phyloP scores from a whole-genome alignment of 331 rosid species.

The Pyracantha coccinea region DNA sequence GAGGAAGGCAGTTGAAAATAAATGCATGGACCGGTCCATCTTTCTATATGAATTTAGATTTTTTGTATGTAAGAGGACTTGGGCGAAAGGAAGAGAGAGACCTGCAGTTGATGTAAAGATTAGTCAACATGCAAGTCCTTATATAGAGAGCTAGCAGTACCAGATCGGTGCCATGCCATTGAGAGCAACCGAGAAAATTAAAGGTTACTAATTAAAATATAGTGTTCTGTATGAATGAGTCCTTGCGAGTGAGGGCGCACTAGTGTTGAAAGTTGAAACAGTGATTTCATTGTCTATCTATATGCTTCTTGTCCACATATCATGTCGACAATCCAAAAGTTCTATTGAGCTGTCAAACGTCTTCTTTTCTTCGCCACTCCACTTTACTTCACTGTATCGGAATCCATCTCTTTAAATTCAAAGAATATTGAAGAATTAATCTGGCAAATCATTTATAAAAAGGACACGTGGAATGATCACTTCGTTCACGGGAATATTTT shows the following conservation, averaged over 20 bases:
- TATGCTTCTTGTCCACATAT: too few species aligned
- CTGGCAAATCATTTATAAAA: too few species aligned
- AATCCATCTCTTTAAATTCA: too few species aligned
- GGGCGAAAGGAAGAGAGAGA: background rate
- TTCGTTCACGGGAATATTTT: too few species aligned
- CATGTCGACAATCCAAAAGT: background rate
- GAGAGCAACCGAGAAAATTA: background rate
- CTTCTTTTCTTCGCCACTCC: background rate
- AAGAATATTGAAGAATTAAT: too few species aligned
- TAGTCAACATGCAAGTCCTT: background rate
- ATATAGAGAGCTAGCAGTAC: background rate
- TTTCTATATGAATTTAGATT: background rate
- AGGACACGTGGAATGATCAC: too few species aligned
- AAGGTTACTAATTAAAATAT: background rate
- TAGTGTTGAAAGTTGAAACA: background rate
- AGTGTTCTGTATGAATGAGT: background rate
- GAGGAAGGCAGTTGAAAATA: slow-evolving; percentile 33
- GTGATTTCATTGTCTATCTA: background rate
- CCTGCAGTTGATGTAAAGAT: background rate
- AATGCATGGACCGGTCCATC: slow-evolving; percentile 40
- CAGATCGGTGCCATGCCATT: background rate
- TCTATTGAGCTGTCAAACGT: background rate
- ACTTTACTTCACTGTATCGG: background rate
- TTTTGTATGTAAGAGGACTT: background rate
- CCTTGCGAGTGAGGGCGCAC: background rate